phyloP scores from a whole-genome alignment of 176 grass and related monocot species.

The Pontederia crassipes region DNA sequence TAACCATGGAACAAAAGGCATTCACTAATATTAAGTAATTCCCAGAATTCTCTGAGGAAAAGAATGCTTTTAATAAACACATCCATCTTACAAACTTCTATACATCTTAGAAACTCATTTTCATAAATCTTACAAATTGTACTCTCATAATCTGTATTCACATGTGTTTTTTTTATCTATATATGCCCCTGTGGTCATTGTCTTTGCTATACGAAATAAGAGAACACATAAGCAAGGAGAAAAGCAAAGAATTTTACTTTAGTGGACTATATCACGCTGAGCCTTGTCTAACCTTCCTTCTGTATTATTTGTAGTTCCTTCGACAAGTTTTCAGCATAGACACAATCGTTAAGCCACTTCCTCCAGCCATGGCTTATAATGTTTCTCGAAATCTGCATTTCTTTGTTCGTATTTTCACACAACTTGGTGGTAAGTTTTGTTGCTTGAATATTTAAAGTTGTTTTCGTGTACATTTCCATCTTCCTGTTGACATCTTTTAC shows the following conservation, averaged over 20 bases:
- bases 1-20: no score
- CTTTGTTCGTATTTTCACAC: slow-evolving; percentile 87
- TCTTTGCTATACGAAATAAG: no score
- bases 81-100: no score
- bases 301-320: slow-evolving; percentile 58
- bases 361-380: slow-evolving; percentile 87
- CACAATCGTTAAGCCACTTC: slow-evolving; percentile 88
- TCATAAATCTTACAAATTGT: no score
- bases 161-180: no score
- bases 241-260: background rate
- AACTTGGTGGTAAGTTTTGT: slow-evolving; percentile 79
- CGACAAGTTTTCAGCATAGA: slow-evolving; percentile 78
- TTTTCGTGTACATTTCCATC: slow-evolving; percentile 2
- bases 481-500: background rate
- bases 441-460: slow-evolving; percentile 6
- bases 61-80: no score
- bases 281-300: slow-evolving; percentile 7
- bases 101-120: no score
- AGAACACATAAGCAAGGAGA: no score
- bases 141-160: no score
- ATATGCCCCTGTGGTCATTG: no score
- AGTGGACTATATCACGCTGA: background rate
- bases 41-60: no score
- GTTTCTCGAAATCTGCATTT: slow-evolving; percentile 76
- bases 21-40: no score